Conservation (phyloP, 345 rosid species). For the Gossypioides kirkii region DNA sequence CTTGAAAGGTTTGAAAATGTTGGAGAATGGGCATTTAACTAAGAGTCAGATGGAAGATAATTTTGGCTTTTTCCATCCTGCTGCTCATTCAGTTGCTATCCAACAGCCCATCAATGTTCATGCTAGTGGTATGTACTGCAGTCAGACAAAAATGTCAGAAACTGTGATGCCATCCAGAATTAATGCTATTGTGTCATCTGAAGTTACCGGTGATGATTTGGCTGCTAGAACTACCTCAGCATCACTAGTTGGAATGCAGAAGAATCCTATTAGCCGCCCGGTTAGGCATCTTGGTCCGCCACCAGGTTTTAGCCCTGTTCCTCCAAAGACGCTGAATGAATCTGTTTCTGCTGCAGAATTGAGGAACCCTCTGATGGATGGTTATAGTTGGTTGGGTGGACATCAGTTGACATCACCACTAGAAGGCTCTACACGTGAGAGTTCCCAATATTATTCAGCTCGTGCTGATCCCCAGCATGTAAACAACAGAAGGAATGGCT, state of each 20-base stretch:
- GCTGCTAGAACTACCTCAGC: slow-evolving; percentile 35
- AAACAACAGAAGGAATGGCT: slow-evolving; percentile 43
- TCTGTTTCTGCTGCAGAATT: slow-evolving; percentile 36
- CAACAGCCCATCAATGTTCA: slow-evolving; percentile 40
- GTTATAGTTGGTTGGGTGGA: slow-evolving; percentile 98
- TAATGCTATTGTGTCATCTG: slow-evolving; percentile 43
- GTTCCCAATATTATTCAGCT: slow-evolving; percentile 37
- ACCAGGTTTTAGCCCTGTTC: slow-evolving; percentile 78
- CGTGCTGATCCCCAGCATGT: slow-evolving; percentile 42
- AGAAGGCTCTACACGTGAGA: slow-evolving; percentile 36
- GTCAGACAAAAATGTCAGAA: slow-evolving; percentile 44
- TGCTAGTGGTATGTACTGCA: slow-evolving; percentile 35
- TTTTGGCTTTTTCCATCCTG: slow-evolving; percentile 29
- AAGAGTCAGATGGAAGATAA: slow-evolving; percentile 51
- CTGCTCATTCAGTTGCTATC: slow-evolving; percentile 29
- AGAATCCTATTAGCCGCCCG: slow-evolving; percentile 79
- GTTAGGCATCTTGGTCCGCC: slow-evolving; percentile 86
- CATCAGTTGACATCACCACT: slow-evolving; percentile 58
- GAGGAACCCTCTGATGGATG: slow-evolving; percentile 51
- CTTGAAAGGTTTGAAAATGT: slow-evolving; percentile 45
- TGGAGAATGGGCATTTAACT: slow-evolving; percentile 51
- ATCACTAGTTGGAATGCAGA: slow-evolving; percentile 37
- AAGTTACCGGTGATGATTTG: slow-evolving; percentile 37
- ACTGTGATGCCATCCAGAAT: slow-evolving; percentile 36
- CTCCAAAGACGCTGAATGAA: slow-evolving; percentile 49